Percentiles rank a stretch among this genome's conserved stretches.
Evolutionary conservation across 345 rosid genomes (phyloP).

Genomic region (Camelina laxa): DNA sequence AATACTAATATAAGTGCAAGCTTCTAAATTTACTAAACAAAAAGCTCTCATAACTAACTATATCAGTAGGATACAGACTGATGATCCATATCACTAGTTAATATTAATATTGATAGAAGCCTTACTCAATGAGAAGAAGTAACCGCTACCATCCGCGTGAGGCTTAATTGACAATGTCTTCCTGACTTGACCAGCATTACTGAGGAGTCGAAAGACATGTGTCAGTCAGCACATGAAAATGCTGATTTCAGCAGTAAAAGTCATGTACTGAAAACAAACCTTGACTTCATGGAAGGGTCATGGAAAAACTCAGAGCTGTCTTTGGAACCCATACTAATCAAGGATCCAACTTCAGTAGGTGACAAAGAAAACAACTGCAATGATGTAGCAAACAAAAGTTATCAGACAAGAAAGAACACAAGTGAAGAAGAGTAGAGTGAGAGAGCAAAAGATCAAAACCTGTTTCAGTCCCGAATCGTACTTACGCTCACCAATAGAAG

Average conservation of each 20-base stretch:
- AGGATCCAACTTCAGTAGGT: slow-evolving; percentile 86
- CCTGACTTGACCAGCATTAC: slow-evolving; percentile 96
- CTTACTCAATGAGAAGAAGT: slow-evolving; percentile 82
- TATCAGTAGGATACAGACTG: slow-evolving; percentile 5
- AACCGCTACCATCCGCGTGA: slow-evolving; percentile 62
- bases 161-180: slow-evolving; percentile 84
- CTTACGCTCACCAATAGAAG: slow-evolving; percentile 87
- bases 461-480: slow-evolving; percentile 79
- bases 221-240: slow-evolving; percentile 9
- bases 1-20: slow-evolving; percentile 6
- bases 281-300: slow-evolving; percentile 87
- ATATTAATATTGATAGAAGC: neutral
- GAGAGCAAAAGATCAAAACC: slow-evolving; percentile 48
- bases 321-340: slow-evolving; percentile 69
- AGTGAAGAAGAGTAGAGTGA: neutral
- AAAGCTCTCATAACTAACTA: neutral
- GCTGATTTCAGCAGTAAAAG: neutral
- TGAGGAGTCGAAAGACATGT: slow-evolving; percentile 41
- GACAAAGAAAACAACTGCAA: slow-evolving; percentile 86
- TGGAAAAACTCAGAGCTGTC: slow-evolving; percentile 89
- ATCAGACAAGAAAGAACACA: neutral
- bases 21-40: slow-evolving; percentile 4
- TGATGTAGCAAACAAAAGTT: slow-evolving; percentile 31
- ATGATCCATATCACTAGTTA: neutral
- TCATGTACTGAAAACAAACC: slow-evolving; percentile 51